These are phyloP conservation scores for Phyllostachys edulis DNA, from an alignment of 176 grass and related monocot species.

Conservation along the genomic window DNA sequence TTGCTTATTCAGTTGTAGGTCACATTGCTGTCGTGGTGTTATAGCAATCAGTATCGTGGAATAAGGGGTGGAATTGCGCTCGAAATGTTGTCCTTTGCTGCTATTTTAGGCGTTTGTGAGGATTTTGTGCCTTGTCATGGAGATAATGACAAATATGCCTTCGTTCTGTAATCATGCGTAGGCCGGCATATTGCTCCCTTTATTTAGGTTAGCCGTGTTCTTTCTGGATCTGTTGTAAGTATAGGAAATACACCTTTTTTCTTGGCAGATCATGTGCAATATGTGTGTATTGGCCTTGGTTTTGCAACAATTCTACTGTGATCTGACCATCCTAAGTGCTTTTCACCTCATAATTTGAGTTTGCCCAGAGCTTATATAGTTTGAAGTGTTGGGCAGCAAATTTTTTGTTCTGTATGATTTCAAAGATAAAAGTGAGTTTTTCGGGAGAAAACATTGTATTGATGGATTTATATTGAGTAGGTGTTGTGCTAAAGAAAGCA, in stretches of 20 bases:
- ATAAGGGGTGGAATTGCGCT: not conserved
- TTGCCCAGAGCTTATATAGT: not conserved
- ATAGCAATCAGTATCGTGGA: not conserved
- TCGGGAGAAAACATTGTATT: not conserved
- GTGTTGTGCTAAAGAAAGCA: slow-evolving; percentile 93
- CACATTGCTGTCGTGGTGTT: not conserved
- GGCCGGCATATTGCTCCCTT: not conserved
- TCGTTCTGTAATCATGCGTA: not conserved
- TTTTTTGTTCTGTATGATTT: not conserved
- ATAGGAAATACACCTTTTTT: not conserved
- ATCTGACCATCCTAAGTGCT: too few species aligned
- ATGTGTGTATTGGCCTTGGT: not conserved
- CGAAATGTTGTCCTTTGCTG: not conserved
- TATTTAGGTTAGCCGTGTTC: not conserved
- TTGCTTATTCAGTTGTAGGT: not conserved
- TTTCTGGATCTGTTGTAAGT: not conserved
- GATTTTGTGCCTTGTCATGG: not conserved
- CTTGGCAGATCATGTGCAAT: not conserved
- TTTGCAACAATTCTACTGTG: too few species aligned
- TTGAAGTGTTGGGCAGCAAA: not conserved
- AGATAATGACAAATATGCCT: not conserved
- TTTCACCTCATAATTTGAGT: too few species aligned
- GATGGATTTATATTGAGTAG: slow-evolving; percentile 49
- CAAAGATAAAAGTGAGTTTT: not conserved
- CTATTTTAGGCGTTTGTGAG: not conserved